phyloP scores from a whole-genome alignment of 2,329 filamentous ascomycete genomes.

The Graphilbum fragrans region DNA sequence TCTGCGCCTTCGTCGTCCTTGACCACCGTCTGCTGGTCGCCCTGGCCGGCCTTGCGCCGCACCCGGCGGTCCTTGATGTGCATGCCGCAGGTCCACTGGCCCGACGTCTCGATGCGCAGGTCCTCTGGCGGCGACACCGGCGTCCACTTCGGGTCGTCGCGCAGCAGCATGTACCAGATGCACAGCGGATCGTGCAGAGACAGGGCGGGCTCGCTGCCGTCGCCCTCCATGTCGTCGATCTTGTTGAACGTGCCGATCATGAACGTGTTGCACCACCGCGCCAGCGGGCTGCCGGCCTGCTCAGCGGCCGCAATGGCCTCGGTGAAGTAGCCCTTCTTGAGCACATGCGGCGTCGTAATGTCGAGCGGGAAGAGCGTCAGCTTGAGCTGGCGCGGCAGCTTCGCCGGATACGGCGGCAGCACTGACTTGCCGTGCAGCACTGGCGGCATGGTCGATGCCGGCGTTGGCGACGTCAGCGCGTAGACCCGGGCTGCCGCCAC shows the following conservation, averaged over 20 bases:
- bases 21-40: conserved; percentile 12
- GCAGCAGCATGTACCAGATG: conserved; percentile 65
- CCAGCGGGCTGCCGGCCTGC: conserved; percentile 56
- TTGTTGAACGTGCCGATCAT: conserved; percentile 59
- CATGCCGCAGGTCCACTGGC: conserved; percentile 93
- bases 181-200: conserved; percentile 69
- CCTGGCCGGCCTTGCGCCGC: conserved; percentile 38
- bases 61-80: conserved; percentile 68
- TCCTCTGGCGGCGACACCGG: conserved; percentile 54
- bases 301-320: conserved; percentile 41
- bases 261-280: conserved; percentile 61
- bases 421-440: conserved; percentile 36
- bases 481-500: conserved; percentile 66
- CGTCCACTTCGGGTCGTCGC: conserved; percentile 45
- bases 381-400: conserved; percentile 50
- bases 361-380: conserved; percentile 66
- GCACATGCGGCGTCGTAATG: conserved; percentile 59
- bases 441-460: conserved; percentile 70
- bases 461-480: conserved; percentile 62
- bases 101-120: conserved; percentile 76
- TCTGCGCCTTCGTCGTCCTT: conserved; percentile 26
- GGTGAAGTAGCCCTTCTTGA: conserved; percentile 49
- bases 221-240: conserved; percentile 49
- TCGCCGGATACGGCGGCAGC: conserved; percentile 50
- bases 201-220: conserved; percentile 44